Conservation (phyloP, 1,284 basidiomycete species). For the Mycena citricolor region DNA sequence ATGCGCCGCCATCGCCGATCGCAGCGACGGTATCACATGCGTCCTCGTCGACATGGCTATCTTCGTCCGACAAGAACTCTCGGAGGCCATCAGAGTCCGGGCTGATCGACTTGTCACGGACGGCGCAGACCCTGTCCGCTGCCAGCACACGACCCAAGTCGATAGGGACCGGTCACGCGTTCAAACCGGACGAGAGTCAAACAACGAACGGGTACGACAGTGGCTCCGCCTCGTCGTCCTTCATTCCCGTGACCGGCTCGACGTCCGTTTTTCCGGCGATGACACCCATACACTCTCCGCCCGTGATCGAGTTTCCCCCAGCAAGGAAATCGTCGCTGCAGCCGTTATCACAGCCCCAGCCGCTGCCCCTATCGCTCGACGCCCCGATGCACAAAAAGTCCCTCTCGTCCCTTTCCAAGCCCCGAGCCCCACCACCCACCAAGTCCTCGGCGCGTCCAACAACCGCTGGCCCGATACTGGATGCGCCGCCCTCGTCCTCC, state of each 20-base stretch:
- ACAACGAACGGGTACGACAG: conserved; percentile 30
- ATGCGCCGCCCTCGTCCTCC: conserved; percentile 4
- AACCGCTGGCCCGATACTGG: conserved; percentile 22
- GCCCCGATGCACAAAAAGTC: conserved; percentile 20
- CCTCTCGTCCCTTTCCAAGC: conserved; percentile 17
- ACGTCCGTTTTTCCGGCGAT: too few relatives aligned
- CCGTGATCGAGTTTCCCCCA: conserved; percentile 21
- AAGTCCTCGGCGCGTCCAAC: conserved; percentile 14
- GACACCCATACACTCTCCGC: conserved; percentile 14
- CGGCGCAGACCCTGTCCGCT: conserved; percentile 13
- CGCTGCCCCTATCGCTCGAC: conserved; percentile 11
- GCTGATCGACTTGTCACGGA: conserved; percentile 3
- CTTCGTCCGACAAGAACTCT: conserved; percentile 16
- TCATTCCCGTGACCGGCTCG: conserved; percentile 26
- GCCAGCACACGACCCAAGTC: conserved; percentile 23
- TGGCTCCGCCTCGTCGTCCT: conserved; percentile 34
- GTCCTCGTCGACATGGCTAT: conserved; percentile 19
- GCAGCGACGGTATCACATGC: conserved; percentile 24
- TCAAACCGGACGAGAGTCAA: conserved; percentile 19
- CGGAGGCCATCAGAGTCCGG: conserved; percentile 19
- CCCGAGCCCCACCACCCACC: conserved; percentile 13
- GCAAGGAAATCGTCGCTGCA: conserved; percentile 13
- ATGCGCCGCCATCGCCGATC: conserved; percentile 17
- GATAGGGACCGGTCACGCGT: conserved; percentile 13
- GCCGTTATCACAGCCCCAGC: conserved; percentile 10